These are phyloP conservation scores for Nicotiana tabacum DNA, from an alignment of 257 asterid genomes.

Conservation along the genomic window DNA sequence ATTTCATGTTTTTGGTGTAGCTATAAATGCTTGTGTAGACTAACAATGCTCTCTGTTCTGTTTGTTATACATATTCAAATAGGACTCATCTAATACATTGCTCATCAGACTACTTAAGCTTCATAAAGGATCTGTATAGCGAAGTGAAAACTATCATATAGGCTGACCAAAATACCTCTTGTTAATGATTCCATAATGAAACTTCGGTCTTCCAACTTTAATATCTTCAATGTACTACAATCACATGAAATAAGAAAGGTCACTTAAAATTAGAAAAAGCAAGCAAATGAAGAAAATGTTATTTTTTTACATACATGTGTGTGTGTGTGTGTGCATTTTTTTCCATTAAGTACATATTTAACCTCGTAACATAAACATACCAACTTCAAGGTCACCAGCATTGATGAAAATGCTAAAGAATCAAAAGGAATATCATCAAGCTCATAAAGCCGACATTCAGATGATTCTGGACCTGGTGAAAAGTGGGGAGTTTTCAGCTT, in stretches of 20 bases:
- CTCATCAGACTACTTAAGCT: background rate
- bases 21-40: background rate
- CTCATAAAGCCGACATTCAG: constrained; percentile 75
- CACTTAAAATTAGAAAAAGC: background rate
- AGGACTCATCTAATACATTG: background rate
- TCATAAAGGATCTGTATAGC: background rate
- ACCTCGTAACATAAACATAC: constrained; percentile 29
- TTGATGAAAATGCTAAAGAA: constrained; percentile 87
- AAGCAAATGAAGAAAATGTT: background rate
- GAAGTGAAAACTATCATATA: background rate
- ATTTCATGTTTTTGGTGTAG: background rate
- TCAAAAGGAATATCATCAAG: constrained; percentile 79
- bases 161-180: constrained; percentile 47
- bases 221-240: constrained; percentile 72
- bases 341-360: background rate
- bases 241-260: constrained; percentile 14
- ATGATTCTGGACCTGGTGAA: constrained; percentile 93
- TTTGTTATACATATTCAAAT: background rate
- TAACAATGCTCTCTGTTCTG: background rate
- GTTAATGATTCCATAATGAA: constrained; percentile 88
- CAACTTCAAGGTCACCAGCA: constrained; percentile 81
- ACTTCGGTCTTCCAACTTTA: constrained; percentile 59
- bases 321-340: background rate
- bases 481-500: constrained; percentile 74
- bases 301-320: background rate